These are phyloP conservation scores for Spergularia bocconei DNA, from an alignment of 148 eudicot genomes.

Conservation along the genomic window DNA sequence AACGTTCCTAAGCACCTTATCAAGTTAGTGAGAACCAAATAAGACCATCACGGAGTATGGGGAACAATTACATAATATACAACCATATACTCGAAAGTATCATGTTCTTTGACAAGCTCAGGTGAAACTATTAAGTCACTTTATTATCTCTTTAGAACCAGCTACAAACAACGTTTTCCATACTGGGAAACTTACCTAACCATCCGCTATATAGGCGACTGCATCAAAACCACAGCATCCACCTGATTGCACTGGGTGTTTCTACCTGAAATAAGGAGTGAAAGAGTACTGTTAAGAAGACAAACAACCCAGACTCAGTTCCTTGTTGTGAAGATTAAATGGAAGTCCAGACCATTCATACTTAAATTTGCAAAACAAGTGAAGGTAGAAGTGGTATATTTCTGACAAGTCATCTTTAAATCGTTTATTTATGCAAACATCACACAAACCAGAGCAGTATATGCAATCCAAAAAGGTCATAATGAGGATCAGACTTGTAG, in stretches of 20 bases:
- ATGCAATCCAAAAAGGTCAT: neutral
- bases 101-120: slow-evolving; percentile 21
- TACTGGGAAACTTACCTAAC: slow-evolving; percentile 26
- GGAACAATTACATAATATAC: slow-evolving; percentile 30
- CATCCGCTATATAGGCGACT: slow-evolving; percentile 11
- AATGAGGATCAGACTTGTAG: neutral
- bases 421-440: neutral
- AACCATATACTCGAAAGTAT: slow-evolving; percentile 22
- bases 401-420: neutral
- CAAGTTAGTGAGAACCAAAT: slow-evolving; percentile 16
- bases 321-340: neutral
- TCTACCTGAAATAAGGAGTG: slow-evolving; percentile 23
- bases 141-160: slow-evolving; percentile 18
- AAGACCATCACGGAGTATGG: slow-evolving; percentile 12
- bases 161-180: slow-evolving; percentile 20
- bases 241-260: neutral
- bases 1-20: neutral
- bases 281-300: neutral
- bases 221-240: slow-evolving; percentile 27
- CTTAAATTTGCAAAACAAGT: too few species aligned
- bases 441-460: neutral
- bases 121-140: slow-evolving; percentile 8
- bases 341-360: neutral
- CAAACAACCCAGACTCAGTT: neutral
- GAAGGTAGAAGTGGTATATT: too few species aligned